Percentiles rank a stretch among this genome's conserved stretches.
phyloP scores from a whole-genome alignment of 129 eudicot species.

The Saussurea involucrata region DNA sequence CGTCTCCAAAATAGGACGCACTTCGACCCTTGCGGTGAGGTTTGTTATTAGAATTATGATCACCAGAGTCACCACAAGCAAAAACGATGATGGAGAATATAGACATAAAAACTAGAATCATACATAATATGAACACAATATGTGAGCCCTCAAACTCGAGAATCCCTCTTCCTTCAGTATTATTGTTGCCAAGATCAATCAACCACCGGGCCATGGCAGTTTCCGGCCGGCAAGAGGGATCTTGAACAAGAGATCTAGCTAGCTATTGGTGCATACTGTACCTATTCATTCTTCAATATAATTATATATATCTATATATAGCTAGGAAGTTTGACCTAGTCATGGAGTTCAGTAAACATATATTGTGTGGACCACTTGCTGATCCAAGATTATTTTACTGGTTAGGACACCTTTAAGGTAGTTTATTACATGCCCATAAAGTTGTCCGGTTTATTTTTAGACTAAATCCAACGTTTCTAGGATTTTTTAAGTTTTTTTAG shows the following conservation, averaged over 20 bases:
- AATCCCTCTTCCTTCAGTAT: background rate
- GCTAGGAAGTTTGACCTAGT: background rate
- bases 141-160: conserved; percentile 17
- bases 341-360: background rate
- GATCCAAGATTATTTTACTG: too few species aligned
- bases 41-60: background rate
- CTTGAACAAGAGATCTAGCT: background rate
- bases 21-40: background rate
- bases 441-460: too few species aligned
- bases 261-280: background rate
- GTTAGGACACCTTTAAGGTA: too few species aligned
- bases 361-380: too few species aligned
- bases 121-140: conserved; percentile 21
- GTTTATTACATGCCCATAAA: too few species aligned
- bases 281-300: background rate
- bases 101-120: conserved; percentile 29
- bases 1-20: background rate
- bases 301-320: background rate
- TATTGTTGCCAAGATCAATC: background rate
- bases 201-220: background rate
- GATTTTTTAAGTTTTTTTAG: too few species aligned
- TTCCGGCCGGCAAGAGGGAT: background rate
- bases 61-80: conserved; percentile 27
- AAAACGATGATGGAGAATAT: conserved; percentile 33
- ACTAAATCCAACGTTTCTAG: too few species aligned